Conservation (phyloP, 2,329 filamentous ascomycete genomes). For the Diaporthe longicolla region DNA sequence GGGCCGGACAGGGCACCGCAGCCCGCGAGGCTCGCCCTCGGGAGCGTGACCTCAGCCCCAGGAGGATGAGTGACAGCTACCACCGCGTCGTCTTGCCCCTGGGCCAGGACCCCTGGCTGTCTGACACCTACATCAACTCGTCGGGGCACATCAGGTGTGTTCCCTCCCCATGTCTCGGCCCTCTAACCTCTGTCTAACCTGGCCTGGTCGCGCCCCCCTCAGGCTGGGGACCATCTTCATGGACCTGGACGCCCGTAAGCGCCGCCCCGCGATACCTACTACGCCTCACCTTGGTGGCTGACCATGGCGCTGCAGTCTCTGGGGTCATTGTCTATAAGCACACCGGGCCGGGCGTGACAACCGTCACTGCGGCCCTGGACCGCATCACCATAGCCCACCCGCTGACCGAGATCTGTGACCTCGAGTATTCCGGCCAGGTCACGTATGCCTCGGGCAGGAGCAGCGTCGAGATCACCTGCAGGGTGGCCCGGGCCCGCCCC, state of each 20-base stretch:
- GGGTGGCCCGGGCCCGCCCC: slow-evolving; percentile 77
- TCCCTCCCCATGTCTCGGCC: slow-evolving; percentile 47
- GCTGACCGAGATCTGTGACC: slow-evolving; percentile 82
- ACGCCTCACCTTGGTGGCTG: not conserved
- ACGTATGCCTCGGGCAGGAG: slow-evolving; percentile 80
- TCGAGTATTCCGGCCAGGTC: slow-evolving; percentile 75
- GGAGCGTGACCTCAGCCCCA: slow-evolving; percentile 70
- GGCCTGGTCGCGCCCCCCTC: not conserved
- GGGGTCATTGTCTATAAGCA: slow-evolving; percentile 82
- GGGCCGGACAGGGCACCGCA: slow-evolving; percentile 54
- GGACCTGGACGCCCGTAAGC: slow-evolving; percentile 76
- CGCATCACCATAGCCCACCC: slow-evolving; percentile 75
- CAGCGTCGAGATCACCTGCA: slow-evolving; percentile 81
- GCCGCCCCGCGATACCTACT: not conserved
- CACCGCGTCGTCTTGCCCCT: slow-evolving; percentile 77
- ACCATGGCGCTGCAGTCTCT: not conserved
- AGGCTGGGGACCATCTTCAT: slow-evolving; percentile 82
- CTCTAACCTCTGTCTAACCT: not conserved
- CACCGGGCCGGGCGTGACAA: slow-evolving; percentile 68
- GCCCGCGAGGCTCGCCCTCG: slow-evolving; percentile 46
- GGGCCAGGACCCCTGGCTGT: slow-evolving; percentile 80
- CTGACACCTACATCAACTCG: slow-evolving; percentile 84
- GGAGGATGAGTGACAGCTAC: slow-evolving; percentile 80
- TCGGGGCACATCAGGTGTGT: slow-evolving; percentile 78
- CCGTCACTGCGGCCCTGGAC: slow-evolving; percentile 65